Evolutionary conservation across 352 stramenopile species (phyloP).

Genomic region (Pseudoperonospora humuli): DNA sequence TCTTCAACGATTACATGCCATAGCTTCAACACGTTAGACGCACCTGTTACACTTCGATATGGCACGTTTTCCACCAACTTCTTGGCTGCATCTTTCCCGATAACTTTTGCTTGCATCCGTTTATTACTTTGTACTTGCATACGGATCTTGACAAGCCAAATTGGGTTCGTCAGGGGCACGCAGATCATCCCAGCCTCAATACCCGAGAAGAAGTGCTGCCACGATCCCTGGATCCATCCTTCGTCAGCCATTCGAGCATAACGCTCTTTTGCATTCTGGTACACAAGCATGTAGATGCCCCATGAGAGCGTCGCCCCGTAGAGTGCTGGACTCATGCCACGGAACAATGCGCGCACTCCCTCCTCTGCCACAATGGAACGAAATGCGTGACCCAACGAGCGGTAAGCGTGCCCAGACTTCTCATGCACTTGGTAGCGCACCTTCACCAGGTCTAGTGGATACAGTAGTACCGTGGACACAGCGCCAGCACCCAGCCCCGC

Average conservation of each 20-base stretch:
- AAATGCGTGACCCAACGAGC: conserved; percentile 64
- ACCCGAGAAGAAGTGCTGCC: conserved; percentile 76
- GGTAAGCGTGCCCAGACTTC: conserved; percentile 55
- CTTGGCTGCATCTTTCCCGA: conserved; percentile 44
- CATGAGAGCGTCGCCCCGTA: conserved; percentile 93
- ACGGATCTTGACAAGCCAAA: conserved; percentile 98
- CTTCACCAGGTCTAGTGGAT: conserved; percentile 97
- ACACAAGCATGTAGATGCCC: conserved; percentile 98
- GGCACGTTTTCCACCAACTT: conserved; percentile 52
- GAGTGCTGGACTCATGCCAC: conserved; percentile 92
- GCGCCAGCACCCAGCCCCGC: conserved; percentile 69
- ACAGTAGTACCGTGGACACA: conserved; percentile 82
- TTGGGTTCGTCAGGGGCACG: conserved; percentile 95
- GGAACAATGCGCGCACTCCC: conserved; percentile 86
- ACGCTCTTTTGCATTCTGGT: conserved; percentile 92
- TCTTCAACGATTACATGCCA: not conserved
- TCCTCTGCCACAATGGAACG: conserved; percentile 78
- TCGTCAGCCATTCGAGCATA: conserved; percentile 67
- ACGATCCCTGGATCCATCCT: conserved; percentile 64
- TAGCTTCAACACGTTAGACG: not conserved
- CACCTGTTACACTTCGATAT: conserved; percentile 61
- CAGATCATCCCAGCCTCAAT: conserved; percentile 85
- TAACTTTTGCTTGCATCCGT: conserved; percentile 30
- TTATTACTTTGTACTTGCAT: conserved; percentile 88
- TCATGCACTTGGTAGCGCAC: conserved; percentile 96